These are phyloP conservation scores for Thermothielavioides terrestris DNA, from an alignment of 495 filamentous ascomycete species.

Conservation along the genomic window DNA sequence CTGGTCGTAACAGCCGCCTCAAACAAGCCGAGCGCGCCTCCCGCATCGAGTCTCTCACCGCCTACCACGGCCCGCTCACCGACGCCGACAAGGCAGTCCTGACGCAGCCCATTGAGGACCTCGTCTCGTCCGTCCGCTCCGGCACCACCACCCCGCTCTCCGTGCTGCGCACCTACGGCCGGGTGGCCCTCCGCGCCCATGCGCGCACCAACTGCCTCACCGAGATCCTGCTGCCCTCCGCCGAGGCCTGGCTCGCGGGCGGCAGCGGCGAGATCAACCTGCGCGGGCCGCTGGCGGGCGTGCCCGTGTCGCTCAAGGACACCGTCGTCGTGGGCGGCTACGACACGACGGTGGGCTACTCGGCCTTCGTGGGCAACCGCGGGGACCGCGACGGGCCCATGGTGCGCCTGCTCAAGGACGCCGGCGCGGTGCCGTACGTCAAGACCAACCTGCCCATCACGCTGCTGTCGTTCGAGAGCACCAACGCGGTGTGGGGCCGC, in stretches of 20 bases:
- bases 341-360: slow-evolving; percentile 79
- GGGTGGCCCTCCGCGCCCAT: slow-evolving; percentile 77
- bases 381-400: slow-evolving; percentile 60
- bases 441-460: slow-evolving; percentile 95
- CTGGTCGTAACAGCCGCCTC: slow-evolving; percentile 46
- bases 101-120: slow-evolving; percentile 61
- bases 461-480: slow-evolving; percentile 83
- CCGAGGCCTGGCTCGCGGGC: slow-evolving; percentile 60
- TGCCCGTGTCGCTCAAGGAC: slow-evolving; percentile 86
- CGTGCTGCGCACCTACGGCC: slow-evolving; percentile 82
- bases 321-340: slow-evolving; percentile 78
- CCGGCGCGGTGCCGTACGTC: slow-evolving; percentile 91
- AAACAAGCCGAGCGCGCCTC: slow-evolving; percentile 69
- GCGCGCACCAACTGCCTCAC: slow-evolving; percentile 85
- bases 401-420: slow-evolving; percentile 74
- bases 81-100: slow-evolving; percentile 55
- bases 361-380: slow-evolving; percentile 59
- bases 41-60: slow-evolving; percentile 57
- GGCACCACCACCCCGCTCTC: slow-evolving; percentile 56
- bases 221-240: slow-evolving; percentile 73
- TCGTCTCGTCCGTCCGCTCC: slow-evolving; percentile 71
- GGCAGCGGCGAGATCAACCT: slow-evolving; percentile 48
- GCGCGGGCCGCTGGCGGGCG: slow-evolving; percentile 77
- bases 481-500: slow-evolving; percentile 82
- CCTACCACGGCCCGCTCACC: slow-evolving; percentile 59